Evolutionary conservation across 106 monocot genomes (phyloP), one percentile per base, ranked within the genome.

Genomic region (Phalaenopsis equestris): DNA sequence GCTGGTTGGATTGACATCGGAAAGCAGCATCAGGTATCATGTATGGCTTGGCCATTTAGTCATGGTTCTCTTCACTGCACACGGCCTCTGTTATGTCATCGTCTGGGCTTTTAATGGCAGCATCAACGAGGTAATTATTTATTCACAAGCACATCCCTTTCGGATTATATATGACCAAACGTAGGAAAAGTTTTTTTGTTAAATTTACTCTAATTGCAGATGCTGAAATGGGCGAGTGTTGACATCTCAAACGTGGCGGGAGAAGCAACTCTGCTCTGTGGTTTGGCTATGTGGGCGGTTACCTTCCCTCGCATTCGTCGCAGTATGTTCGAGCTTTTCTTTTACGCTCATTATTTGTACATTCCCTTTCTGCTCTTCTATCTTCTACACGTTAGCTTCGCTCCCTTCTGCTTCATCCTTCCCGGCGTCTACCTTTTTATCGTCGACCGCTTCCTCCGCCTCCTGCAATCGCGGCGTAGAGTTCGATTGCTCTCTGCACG

Each of bases 311-410:
- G 82, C 39, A 87, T 96, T 8, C 77, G 93, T 81, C 88, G 96
- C 19, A 93, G 87, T 52, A 72, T 77, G 41, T 96, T 91, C 73
- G 96, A 96, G 85, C 72, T 96, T 75, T 96, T 96, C 87, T 96
- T 88, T 86, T 93, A 93, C 90, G 78, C 87, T 39, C 96, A 96
- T 73, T 86, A 93, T 3, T 83, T 96, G 77, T 96, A 96, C 81
- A n/a, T 82, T 42, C 67, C 87, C 38, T 96, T 96, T 85, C 79
- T 96, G 41, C n/a, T 96, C 82, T 93, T 96, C 88, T 93, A 57
- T 70, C 64, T 84, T 43, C 77, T 91, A 2, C 93, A 93, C 52
- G 74, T 93, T 1, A 87, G 96, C 5, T 84, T 96, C 78, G 5
- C 73, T 37, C 81, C 81, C 88, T 86, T 88, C 80, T 77, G 74